Base-by-base conservation (phyloP, 768 basidiomycete genomes). In the Epithele typhae region DNA sequence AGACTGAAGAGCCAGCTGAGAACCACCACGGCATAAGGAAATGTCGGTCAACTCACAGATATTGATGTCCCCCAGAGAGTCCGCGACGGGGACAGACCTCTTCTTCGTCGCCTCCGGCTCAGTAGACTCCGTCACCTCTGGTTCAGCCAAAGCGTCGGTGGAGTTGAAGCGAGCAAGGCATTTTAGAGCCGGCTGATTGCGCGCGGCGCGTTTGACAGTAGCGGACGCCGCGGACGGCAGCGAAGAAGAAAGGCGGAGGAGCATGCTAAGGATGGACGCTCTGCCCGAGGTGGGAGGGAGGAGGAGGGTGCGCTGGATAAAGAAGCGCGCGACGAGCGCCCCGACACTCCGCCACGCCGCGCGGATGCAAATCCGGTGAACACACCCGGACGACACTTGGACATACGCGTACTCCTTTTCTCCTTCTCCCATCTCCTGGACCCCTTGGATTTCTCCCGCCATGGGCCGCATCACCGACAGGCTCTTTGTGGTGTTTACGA, bases 401-500 rank as follows among this genome's bases (percentile, higher is more conserved):
- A 12, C 40, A 17, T 27, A 30, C 43, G 6, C 43, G 30, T 30
- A 18, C 27, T 4, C 21, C 5, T 4, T 15, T 3, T 18, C 30
- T 12, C 25, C 18, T 45, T 48, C 41, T 33, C 35, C 6, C 40
- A 23, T 25, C 36, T 33, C 24, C 32, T 44, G 18, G 24, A 23
- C 17, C 33, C 19, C 27, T 48, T 18, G 48, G 42, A 17, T 37
- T 47, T 11, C 43, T 48, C 9, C 34, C 40, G 33, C 43, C 32
- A 76, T 76, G 74, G 67, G 70, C 44, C 60, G 71, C 37, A 53
- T 82, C 53, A 62, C 82, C 47, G 82, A 82, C 23, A 68, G 76
- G 40, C 66, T 92, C 47, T 69, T 82, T 56, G 83, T 92, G 62
- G 72, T 75, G 56, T 73, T 81, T 55, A 86, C 87, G 49, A 73